Evolutionary conservation across 192 early-diverging fungal species (phyloP).

Genomic region (Chytriomyces confervae): DNA sequence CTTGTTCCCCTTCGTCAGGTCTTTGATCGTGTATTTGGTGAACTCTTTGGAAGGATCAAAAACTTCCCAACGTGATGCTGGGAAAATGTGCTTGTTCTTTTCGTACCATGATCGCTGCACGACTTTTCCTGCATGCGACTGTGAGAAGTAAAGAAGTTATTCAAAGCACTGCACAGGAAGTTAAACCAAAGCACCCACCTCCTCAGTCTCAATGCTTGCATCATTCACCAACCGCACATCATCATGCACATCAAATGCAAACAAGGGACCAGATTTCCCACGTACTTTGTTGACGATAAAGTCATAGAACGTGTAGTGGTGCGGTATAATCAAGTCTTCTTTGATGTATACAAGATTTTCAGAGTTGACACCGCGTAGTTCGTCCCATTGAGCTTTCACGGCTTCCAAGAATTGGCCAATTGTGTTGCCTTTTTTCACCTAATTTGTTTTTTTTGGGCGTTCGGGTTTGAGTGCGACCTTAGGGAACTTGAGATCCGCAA

Average conservation of each 20-base stretch:
- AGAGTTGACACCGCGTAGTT: constrained; percentile 78
- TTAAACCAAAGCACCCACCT: constrained; percentile 50
- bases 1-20: constrained; percentile 52
- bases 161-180: neutral
- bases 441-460: neutral
- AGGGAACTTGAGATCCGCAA: neutral
- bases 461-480: neutral
- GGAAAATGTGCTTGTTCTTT: constrained; percentile 95
- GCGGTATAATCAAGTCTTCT: constrained; percentile 96
- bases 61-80: constrained; percentile 89
- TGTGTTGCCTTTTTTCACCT: constrained; percentile 64
- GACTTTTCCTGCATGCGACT: constrained; percentile 94
- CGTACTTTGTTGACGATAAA: constrained; percentile 93
- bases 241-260: constrained; percentile 93
- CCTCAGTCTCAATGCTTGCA: constrained; percentile 84
- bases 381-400: constrained; percentile 80
- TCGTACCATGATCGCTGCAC: constrained; percentile 90
- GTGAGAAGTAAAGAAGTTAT: neutral
- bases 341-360: constrained; percentile 93
- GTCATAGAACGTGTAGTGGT: constrained; percentile 82
- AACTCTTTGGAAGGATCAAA: constrained; percentile 85
- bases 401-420: constrained; percentile 86
- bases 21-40: constrained; percentile 70
- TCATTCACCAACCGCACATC: constrained; percentile 87
- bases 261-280: constrained; percentile 95